Evolutionary conservation across 805 yeast genomes (phyloP), one percentile per base, ranked within the genome.

Genomic region (Scheffersomyces ergatensis): DNA sequence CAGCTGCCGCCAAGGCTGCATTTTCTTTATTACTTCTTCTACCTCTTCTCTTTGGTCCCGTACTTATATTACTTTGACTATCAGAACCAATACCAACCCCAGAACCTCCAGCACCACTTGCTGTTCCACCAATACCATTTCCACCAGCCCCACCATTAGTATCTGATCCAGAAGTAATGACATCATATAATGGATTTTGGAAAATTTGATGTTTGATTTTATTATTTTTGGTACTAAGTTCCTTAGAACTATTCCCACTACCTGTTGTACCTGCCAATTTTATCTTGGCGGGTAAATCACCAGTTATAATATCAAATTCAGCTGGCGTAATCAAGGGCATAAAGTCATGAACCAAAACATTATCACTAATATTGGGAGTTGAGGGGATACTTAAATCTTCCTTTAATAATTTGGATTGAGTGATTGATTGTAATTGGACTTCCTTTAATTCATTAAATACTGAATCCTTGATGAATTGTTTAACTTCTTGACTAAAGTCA

Each of bases 281-380:
- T 8, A 29, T 12, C 5, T 62, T 62, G 17, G 48, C 43, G 1
- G 65, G 67, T 5, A 63, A 46, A 38, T 67, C 72, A 7, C 74
- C 72, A 2, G 74, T 67, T 18, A 70, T 61, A 11, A 66, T 42
- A 29, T 61, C 54, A 47, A 70, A 69, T 50, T 70, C 76, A 18
- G 50, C 65, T 3, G 57, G 46, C 2, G 69, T 55, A 4, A 65
- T 51, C 24, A 70, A 49, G 3, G 74, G 72, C 72, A 68, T 68
- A 51, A 64, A 67, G 51, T 70, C 76, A 37, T 64, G 63, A 16
- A 70, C 65, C 4, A 49, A 31, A 2, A 39, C 30, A 3, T 32
- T 25, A 34, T 44, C 43, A 18, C 35, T 36, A 24, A 40, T 27
- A 11, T 16, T 13, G 7, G 33, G 15, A 11, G 40, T 26, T 5